These are phyloP conservation scores for Talaromyces sp. DNA, from an alignment of 2,329 filamentous ascomycete species.

Conservation along the genomic window DNA sequence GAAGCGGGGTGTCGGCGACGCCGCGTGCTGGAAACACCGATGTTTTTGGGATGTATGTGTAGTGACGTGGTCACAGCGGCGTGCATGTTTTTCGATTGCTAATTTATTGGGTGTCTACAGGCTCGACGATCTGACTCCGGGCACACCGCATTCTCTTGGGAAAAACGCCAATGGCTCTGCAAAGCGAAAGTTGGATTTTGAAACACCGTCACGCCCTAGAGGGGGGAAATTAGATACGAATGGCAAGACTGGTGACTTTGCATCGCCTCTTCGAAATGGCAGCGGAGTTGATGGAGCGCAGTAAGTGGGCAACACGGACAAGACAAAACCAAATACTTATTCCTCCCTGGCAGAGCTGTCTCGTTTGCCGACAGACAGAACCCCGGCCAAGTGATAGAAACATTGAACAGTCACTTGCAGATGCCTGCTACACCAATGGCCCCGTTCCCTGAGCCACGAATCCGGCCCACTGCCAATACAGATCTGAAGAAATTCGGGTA, in stretches of 20 bases:
- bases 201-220: constrained; percentile 41
- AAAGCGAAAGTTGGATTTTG: constrained; percentile 50
- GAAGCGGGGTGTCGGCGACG: constrained; percentile 50
- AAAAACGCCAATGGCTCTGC: constrained; percentile 36
- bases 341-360: constrained; percentile 40
- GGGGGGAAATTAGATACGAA: constrained; percentile 39
- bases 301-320: constrained; percentile 25
- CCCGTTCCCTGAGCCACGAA: constrained; percentile 67
- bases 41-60: constrained; percentile 72
- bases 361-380: constrained; percentile 73
- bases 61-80: neutral
- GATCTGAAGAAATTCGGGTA: constrained; percentile 89
- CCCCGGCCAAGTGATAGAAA: constrained; percentile 74
- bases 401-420: constrained; percentile 70
- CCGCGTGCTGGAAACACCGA: constrained; percentile 60
- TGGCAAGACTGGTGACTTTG: constrained; percentile 46
- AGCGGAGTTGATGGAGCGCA: constrained; percentile 30
- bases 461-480: constrained; percentile 79
- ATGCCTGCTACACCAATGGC: constrained; percentile 64
- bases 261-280: constrained; percentile 29
- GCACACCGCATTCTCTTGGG: constrained; percentile 44
- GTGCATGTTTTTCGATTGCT: constrained; percentile 10
- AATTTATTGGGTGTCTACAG: constrained; percentile 25
- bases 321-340: constrained; percentile 3
- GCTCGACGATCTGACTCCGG: constrained; percentile 64